A percentile compares a stretch with the other conserved stretches of the same genome.
These are phyloP conservation scores for Protomyces pachydermus DNA, from an alignment of 1,139 yeast genomes.

Conservation along the genomic window DNA sequence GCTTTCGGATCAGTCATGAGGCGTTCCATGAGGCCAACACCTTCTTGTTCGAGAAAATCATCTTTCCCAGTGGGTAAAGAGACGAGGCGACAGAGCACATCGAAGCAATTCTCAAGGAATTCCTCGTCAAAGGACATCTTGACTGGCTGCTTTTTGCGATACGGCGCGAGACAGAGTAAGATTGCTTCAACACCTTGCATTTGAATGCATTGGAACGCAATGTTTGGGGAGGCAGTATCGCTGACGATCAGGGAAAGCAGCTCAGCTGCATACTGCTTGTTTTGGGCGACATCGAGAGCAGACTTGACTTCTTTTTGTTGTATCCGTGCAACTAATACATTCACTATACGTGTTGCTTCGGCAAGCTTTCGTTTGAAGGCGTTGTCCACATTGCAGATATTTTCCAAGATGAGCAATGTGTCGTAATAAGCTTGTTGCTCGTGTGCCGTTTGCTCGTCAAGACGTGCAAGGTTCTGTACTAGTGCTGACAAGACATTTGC, in stretches of 20 bases:
- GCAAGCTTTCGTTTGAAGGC: constrained; percentile 26
- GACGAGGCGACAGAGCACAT: constrained; percentile 33
- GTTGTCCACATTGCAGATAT: constrained; percentile 27
- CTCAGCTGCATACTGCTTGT: constrained; percentile 36
- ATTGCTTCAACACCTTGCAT: constrained; percentile 33
- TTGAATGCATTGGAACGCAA: constrained; percentile 22
- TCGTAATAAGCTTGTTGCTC: constrained; percentile 29
- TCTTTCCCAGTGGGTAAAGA: constrained; percentile 32
- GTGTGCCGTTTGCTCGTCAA: constrained; percentile 29
- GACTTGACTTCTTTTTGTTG: constrained; percentile 26
- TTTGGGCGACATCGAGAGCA: constrained; percentile 31
- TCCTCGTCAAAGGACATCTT: constrained; percentile 36
- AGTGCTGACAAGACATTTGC: constrained; percentile 28
- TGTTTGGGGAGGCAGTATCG: constrained; percentile 18
- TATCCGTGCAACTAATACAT: constrained; percentile 33
- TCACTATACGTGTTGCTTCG: constrained; percentile 29
- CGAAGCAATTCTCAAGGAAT: constrained; percentile 35
- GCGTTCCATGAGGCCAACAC: constrained; percentile 38
- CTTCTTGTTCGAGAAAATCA: constrained; percentile 37
- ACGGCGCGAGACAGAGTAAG: constrained; percentile 32
- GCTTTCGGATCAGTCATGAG: constrained; percentile 33
- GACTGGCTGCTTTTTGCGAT: constrained; percentile 32
- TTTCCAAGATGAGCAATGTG: constrained; percentile 30
- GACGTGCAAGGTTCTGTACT: constrained; percentile 29
- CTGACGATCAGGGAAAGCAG: constrained; percentile 33